These are phyloP conservation scores for Sophora flavescens DNA, from an alignment of 306 rosid genomes.

Conservation along the genomic window DNA sequence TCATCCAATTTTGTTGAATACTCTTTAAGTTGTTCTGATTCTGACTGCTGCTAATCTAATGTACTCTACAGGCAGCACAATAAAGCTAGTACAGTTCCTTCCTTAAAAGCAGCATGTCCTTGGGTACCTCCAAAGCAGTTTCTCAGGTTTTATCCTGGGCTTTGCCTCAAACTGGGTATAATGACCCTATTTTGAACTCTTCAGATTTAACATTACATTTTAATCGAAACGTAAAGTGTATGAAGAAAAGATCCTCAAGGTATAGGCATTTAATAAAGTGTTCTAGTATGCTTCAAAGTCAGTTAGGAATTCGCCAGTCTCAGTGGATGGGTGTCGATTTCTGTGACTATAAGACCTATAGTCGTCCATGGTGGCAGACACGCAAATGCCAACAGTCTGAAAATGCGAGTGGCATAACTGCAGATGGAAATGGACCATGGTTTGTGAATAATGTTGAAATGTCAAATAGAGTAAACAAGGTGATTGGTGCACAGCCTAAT, in stretches of 20 bases:
- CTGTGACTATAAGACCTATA: conserved; percentile 19
- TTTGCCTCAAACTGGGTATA: conserved; percentile 51
- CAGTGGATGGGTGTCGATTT: conserved; percentile 47
- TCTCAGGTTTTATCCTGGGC: conserved; percentile 60
- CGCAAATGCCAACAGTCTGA: conserved; percentile 74
- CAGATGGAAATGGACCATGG: conserved; percentile 63
- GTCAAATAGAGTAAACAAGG: conserved; percentile 48
- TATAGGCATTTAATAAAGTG: conserved; percentile 45
- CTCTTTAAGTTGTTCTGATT: conserved; percentile 12
- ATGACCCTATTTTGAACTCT: conserved; percentile 39
- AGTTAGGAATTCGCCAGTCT: conserved; percentile 39
- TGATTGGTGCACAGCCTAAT: conserved; percentile 45
- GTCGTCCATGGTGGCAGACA: conserved; percentile 44
- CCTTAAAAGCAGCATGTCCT: conserved; percentile 39
- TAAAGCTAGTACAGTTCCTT: conserved; percentile 32
- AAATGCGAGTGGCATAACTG: conserved; percentile 49
- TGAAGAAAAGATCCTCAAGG: conserved; percentile 53
- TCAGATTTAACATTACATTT: conserved; percentile 44
- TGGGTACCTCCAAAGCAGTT: conserved; percentile 62
- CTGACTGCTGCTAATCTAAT: conserved; percentile 1
- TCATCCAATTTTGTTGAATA: conserved; percentile 21
- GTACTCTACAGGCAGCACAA: conserved; percentile 40
- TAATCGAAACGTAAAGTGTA: conserved; percentile 48
- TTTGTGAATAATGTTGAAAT: conserved; percentile 54
- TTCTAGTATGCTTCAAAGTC: conserved; percentile 47